These are phyloP conservation scores for Vicia sativa DNA, from an alignment of 306 rosid species.

Conservation along the genomic window DNA sequence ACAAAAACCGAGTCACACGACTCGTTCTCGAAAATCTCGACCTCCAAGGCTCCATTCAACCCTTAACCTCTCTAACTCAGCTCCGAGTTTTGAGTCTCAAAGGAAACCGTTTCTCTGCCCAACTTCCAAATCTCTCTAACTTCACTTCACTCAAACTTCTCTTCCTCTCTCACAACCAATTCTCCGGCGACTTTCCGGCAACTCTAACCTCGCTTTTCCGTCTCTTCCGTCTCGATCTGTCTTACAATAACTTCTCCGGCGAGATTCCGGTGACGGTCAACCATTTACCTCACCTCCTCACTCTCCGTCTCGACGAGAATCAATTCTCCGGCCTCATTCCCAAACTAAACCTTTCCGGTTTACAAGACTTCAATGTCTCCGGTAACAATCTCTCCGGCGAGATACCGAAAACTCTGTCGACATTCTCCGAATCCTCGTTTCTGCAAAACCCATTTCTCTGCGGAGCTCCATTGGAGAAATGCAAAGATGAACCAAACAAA, in stretches of 20 bases:
- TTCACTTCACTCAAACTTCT: conserved; percentile 69
- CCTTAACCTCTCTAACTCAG: conserved; percentile 58
- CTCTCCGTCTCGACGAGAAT: conserved; percentile 77
- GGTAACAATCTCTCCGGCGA: conserved; percentile 67
- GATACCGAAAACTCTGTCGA: conserved; percentile 66
- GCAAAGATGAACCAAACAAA: conserved; percentile 55
- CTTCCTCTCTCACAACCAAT: conserved; percentile 63
- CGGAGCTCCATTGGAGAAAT: conserved; percentile 62
- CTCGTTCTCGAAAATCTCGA: conserved; percentile 76
- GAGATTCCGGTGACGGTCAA: conserved; percentile 57
- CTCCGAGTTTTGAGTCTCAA: conserved; percentile 92
- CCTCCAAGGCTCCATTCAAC: conserved; percentile 62
- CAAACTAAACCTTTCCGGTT: conserved; percentile 47
- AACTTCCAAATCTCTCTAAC: conserved; percentile 67
- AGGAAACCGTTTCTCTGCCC: conserved; percentile 66
- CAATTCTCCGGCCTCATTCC: conserved; percentile 66
- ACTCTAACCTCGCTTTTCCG: conserved; percentile 55
- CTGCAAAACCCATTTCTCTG: conserved; percentile 62
- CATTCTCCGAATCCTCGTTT: conserved; percentile 64
- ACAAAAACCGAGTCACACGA: conserved; percentile 60
- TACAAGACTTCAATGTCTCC: conserved; percentile 81
- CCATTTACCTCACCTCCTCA: conserved; percentile 68
- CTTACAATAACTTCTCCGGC: conserved; percentile 74
- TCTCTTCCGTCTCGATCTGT: conserved; percentile 86
- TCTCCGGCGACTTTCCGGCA: conserved; percentile 72